A percentile compares a stretch with the other conserved stretches of the same genome.
Conservation (phyloP, 768 basidiomycete genomes). For the Tremella yokohamensis region DNA sequence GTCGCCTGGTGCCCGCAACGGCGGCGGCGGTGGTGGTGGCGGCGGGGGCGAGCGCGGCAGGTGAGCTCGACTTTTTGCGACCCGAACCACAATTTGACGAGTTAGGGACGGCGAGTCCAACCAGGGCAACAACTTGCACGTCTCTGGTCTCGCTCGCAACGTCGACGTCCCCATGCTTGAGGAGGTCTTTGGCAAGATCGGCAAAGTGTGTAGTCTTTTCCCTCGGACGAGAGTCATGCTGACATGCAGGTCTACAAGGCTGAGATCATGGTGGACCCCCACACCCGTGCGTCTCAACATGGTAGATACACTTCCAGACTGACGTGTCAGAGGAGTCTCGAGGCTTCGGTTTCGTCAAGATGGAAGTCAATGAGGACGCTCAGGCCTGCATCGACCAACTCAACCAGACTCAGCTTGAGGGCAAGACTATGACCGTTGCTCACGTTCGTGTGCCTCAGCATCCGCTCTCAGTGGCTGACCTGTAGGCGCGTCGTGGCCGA, state of each 20-base stretch:
- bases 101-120: slow-evolving; percentile 50
- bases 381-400: slow-evolving; percentile 83
- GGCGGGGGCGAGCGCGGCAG: slow-evolving; percentile 73
- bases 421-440: slow-evolving; percentile 81
- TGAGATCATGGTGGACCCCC: slow-evolving; percentile 66
- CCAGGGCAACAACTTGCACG: slow-evolving; percentile 66
- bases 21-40: slow-evolving; percentile 74
- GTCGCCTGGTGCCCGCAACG: slow-evolving; percentile 60
- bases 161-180: slow-evolving; percentile 84
- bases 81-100: slow-evolving; percentile 1
- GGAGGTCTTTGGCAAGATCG: slow-evolving; percentile 79
- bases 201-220: slow-evolving; percentile 60
- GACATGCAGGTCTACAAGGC: slow-evolving; percentile 60
- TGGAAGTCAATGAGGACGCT: slow-evolving; percentile 80
- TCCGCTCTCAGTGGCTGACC: slow-evolving; percentile 3
- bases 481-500: slow-evolving; percentile 49
- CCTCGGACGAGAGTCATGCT: not conserved
- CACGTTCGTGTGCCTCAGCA: slow-evolving; percentile 53
- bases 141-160: slow-evolving; percentile 60
- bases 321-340: slow-evolving; percentile 55
- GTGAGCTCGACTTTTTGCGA: slow-evolving; percentile 17
- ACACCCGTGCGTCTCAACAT: slow-evolving; percentile 56
- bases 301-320: not conserved
- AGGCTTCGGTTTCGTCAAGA: slow-evolving; percentile 85
- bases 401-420: slow-evolving; percentile 78